These are phyloP conservation scores for Colletotrichum truncatum DNA, from an alignment of 2,329 filamentous ascomycete genomes.

Conservation along the genomic window DNA sequence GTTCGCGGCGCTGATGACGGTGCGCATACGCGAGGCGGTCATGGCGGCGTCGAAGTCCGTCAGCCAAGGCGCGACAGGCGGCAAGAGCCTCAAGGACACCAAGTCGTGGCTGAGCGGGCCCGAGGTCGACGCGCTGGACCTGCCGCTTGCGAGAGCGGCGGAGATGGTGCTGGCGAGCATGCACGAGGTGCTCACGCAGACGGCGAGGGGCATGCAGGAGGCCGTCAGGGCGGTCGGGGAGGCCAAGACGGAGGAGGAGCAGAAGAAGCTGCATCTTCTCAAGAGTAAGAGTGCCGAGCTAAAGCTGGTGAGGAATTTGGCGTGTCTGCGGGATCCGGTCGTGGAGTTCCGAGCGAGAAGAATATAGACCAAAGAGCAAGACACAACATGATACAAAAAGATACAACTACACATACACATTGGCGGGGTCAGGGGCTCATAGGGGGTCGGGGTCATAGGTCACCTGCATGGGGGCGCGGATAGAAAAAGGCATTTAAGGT, in stretches of 20 bases:
- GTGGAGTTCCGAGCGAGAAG: conserved; percentile 68
- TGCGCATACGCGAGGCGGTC: conserved; percentile 86
- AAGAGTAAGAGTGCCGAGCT: conserved; percentile 90
- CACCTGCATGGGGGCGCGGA: conserved; percentile 15
- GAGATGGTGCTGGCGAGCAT: conserved; percentile 93
- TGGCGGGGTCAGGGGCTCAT: background rate
- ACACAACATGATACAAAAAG: no score
- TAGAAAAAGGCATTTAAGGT: conserved; percentile 21
- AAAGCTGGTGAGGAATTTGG: conserved; percentile 79
- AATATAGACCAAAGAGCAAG: no score
- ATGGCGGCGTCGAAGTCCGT: no score
- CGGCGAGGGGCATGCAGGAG: conserved; percentile 69
- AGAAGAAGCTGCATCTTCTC: conserved; percentile 71
- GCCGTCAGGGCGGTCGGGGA: conserved; percentile 55
- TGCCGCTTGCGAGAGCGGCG: conserved; percentile 84
- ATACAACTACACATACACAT: no score
- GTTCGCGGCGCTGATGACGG: conserved; percentile 93
- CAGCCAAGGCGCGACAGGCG: no score
- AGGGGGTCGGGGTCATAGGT: background rate
- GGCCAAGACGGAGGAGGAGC: conserved; percentile 53
- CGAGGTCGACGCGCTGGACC: conserved; percentile 70
- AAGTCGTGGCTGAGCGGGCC: conserved; percentile 83
- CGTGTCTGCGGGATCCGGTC: conserved; percentile 72
- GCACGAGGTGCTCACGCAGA: conserved; percentile 82
- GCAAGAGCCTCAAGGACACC: conserved; percentile 55